Base-by-base conservation (phyloP, 1,139 yeast genomes). In the Geotrichum cucujoidarum region DNA sequence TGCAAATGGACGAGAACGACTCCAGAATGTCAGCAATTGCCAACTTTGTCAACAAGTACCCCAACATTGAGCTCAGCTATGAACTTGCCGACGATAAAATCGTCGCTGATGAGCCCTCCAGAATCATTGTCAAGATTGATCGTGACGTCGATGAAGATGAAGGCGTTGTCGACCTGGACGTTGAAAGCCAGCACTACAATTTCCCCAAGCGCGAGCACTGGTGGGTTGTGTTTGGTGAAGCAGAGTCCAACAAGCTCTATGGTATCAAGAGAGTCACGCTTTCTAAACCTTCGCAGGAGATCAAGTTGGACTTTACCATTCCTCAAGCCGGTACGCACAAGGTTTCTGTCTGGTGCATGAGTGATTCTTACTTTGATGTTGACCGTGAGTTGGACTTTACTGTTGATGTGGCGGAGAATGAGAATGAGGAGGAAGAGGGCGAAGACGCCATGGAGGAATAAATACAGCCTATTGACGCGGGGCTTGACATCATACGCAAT, bases 321-420 rank as follows among this genome's bases (percentile, higher is more conserved):
- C 82, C 89, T 0, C 72, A 67, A 2, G 64, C 75, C 3, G 96
- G 96, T 0, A 64, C 68, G 6, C 83, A 81, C 50, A 64, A 73
- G 11, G 66, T 89, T 35, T 77, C 81, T 0, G 68, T 88, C 2
- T 90, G 95, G 95, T 82, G 92, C 60, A 77, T 90, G 66, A 85
- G 97, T 66, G 97, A 90, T 61, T 83, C 95, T 0, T 92, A 90
- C 60, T 59, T 87, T 27, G 97, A 89, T 62, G 95, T 89, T 2
- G 98, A 92, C 62, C 87, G 86, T 62, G 96, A 90, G 66, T 74
- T 80, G 21, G 64, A 65, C 27, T 70, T 86, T 47, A 75, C 72
- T 21, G 63, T 81, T 8, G 70, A 72, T 11, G 81, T 76, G 17
- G 62, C 57, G 24, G 65, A 65, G 51, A 69, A 67, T 8, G 64